Evolutionary conservation across 139 green algal species (phyloP).

Genomic region (Coccomyxa sp.): DNA sequence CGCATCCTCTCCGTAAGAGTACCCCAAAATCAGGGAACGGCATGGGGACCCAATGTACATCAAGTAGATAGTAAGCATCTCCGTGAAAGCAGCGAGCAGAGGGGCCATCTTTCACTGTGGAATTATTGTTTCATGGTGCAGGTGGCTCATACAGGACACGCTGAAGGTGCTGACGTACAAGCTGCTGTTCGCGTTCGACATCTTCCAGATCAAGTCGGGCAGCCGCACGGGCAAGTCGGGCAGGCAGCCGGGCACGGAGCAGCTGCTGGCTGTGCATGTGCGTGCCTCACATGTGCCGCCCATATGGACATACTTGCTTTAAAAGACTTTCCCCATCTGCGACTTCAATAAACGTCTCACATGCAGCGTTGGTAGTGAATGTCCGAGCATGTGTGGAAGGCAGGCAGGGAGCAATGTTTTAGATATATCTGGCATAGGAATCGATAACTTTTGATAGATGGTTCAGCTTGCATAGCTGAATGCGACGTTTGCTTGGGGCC

Average conservation of each 20-base stretch:
- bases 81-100: no score
- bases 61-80: no score
- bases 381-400: no score
- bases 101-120: no score
- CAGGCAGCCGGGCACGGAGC: conserved; percentile 55
- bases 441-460: not conserved
- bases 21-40: no score
- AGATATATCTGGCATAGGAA: not conserved
- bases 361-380: not conserved
- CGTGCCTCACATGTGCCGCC: not conserved
- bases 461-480: not conserved
- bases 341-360: not conserved
- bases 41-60: no score
- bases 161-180: conserved; percentile 42
- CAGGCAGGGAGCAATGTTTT: not conserved
- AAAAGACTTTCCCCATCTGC: not conserved
- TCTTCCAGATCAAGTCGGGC: conserved; percentile 44
- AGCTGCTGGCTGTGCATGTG: conserved; percentile 60
- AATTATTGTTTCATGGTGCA: no score
- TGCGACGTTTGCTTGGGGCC: not conserved
- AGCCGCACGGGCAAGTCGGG: conserved; percentile 46
- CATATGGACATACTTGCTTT: not conserved
- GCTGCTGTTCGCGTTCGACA: conserved; percentile 53
- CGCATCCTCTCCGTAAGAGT: no score
- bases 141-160: conserved; percentile 72